Base-by-base conservation (phyloP, 805 yeast genomes). In the Cyberlindnera misumaiensis region DNA sequence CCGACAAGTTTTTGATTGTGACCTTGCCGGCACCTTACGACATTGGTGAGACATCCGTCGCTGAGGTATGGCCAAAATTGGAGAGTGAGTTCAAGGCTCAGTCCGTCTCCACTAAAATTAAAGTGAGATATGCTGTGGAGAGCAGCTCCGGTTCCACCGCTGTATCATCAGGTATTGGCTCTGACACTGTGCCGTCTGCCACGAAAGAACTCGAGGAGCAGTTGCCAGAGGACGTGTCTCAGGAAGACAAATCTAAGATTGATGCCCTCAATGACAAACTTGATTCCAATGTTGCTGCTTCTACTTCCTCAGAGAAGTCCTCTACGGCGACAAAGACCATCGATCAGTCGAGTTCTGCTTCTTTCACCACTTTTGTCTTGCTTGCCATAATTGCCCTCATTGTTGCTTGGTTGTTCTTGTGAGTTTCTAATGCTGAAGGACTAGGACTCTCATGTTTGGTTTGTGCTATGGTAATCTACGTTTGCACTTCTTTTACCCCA, bases 1-100 rank as follows among this genome's bases (percentile, higher is more conserved):
- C 80, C 60, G 97, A 93, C 65, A 93, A 93, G 67, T 93, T 93
- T 61, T 75, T 90, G 55, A 79, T 93, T 43, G 89, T 89, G 50
- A 77, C 94, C 20, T 72, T 88, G 48, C 94, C 96, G 34, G 76
- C 87, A 44, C 78, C 83, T 13, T 62, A 67, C 38, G 73, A 70
- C 40, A 60, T 75, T 44, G 72, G 72, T 44, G 78, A 76, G 37
- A 66, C 73, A 31, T 55, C 72, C 20, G 81, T 85, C 36, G 73
- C 85, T 35, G 81, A 80, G 35, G 63, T 73, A 52, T 88, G 96
- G 96, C 55, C 82, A n/a, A 65, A 72, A 39, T 70, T 87, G 57
- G 89, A 82, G 58, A 58, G 72, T 27, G 72, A 70, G 57, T 68
- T 67, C 60, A 73, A 77, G 56, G 59, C 67, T 24, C 70, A 70